Base-by-base conservation (phyloP, 257 asterid genomes). In the Solanum boliviense region DNA sequence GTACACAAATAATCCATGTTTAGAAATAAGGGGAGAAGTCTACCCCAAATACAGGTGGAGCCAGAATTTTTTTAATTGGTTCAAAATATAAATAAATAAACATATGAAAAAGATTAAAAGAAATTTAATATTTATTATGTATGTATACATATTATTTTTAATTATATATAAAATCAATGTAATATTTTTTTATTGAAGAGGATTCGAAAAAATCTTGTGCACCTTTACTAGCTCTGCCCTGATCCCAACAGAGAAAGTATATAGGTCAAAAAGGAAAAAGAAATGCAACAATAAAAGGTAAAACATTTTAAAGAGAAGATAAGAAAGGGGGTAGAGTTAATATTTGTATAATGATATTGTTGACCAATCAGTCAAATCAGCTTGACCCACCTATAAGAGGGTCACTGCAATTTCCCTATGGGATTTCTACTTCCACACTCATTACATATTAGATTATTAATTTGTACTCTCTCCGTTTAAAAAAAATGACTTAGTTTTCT, bases 301-400 rank as follows among this genome's bases (percentile, higher is more conserved):
- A 88, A 91, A 88, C 90, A 87, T 82, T 44, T 71, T 27, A 79
- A 87, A 91, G 98, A 94, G 96, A 93, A 89, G 95, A 94, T 93
- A 91, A 90, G 94, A 92, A 92, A 91, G 90, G 90, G 89, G 91
- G 13, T 23, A 60, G 70, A 89, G 95, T 95, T 95, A 89, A 92
- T 82, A 86, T 90, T 75, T 89, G 92, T 92, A 87, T 93, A 87
- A 95, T 96, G 93, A 90, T 84, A 89, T 89, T 88, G 88, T 94
- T 94, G 96, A 94, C 93, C 91, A 92, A 76, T 89, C 71, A 82
- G 91, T 91, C 98, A 95, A 93, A 95, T 95, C 92, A 91, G 88
- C 86, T 89, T 84, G 90, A 89, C 90, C 92, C 92, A 88, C 89
- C 74, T 89, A 89, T 70, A 38, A 72, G 91, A 68, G 91, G 35